phyloP scores from a whole-genome alignment of 73 alveolate genomes.

The Breviolum minutum region DNA sequence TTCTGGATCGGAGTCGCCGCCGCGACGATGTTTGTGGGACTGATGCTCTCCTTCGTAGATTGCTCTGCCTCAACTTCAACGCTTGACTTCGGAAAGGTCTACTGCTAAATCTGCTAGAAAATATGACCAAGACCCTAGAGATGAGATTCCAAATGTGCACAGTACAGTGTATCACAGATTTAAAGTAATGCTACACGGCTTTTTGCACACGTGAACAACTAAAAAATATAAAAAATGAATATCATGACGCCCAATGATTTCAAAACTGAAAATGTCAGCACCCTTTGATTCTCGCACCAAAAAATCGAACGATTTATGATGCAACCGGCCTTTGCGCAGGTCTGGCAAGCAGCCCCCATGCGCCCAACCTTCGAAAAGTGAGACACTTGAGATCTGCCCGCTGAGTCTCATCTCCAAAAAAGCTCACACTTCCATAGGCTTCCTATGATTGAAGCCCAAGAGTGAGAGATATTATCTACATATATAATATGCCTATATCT shows the following conservation, averaged over 20 bases:
- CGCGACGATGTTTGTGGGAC: constrained; percentile 40
- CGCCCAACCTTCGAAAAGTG: not conserved
- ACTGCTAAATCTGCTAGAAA: not conserved
- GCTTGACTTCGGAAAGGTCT: not conserved
- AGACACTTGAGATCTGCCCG: too few species aligned
- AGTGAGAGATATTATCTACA: too few species aligned
- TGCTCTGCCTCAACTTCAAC: constrained; percentile 19
- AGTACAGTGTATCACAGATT: not conserved
- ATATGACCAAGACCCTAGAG: not conserved
- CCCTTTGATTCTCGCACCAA: not conserved
- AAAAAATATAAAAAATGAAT: too few species aligned
- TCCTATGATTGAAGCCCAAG: too few species aligned
- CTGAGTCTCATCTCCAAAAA: too few species aligned
- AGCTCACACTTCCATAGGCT: too few species aligned
- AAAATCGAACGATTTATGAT: not conserved
- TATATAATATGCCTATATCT: too few species aligned
- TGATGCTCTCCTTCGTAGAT: constrained; percentile 71
- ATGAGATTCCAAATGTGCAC: not conserved
- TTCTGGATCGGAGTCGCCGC: constrained; percentile 33
- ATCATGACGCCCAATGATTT: too few species aligned
- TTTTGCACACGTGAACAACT: too few species aligned
- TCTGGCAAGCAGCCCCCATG: constrained; percentile 52
- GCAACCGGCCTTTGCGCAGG: constrained; percentile 35
- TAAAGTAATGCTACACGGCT: too few species aligned
- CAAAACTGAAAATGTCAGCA: too few species aligned